These are phyloP conservation scores for Phytophthora rubi DNA, from an alignment of 352 stramenopile species.

Conservation along the genomic window DNA sequence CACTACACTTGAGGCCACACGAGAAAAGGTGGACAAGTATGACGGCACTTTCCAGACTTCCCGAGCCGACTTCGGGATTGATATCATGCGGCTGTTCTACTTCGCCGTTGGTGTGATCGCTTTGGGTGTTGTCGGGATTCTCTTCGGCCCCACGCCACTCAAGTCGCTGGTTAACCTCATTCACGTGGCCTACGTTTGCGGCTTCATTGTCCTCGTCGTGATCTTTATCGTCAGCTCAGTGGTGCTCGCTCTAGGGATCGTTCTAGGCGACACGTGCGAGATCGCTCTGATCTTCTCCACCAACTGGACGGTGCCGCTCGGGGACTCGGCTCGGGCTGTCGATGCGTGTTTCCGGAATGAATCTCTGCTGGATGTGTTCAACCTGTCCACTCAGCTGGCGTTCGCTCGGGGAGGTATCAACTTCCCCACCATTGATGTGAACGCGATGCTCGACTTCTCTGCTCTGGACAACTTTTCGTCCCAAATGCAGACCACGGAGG, in stretches of 20 bases:
- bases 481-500: conserved; percentile 32
- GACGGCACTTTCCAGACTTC: conserved; percentile 42
- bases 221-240: conserved; percentile 58
- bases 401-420: conserved; percentile 61
- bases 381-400: conserved; percentile 50
- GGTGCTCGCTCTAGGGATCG: conserved; percentile 56
- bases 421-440: conserved; percentile 48
- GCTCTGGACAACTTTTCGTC: conserved; percentile 43
- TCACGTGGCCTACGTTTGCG: conserved; percentile 66
- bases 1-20: conserved; percentile 34
- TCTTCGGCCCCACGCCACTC: conserved; percentile 58
- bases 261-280: conserved; percentile 65
- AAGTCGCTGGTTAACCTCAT: conserved; percentile 69
- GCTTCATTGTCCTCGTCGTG: conserved; percentile 64
- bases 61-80: conserved; percentile 37
- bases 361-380: conserved; percentile 61
- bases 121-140: conserved; percentile 56
- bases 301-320: conserved; percentile 64
- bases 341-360: conserved; percentile 70
- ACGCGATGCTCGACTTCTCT: conserved; percentile 54
- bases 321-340: conserved; percentile 44
- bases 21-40: conserved; percentile 39
- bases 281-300: conserved; percentile 46
- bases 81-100: conserved; percentile 56
- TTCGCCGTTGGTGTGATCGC: conserved; percentile 48